Percentiles rank a stretch among this genome's conserved stretches.
phyloP scores from a whole-genome alignment of 116 monocot genomes.

The Papilionanthe hybrid region DNA sequence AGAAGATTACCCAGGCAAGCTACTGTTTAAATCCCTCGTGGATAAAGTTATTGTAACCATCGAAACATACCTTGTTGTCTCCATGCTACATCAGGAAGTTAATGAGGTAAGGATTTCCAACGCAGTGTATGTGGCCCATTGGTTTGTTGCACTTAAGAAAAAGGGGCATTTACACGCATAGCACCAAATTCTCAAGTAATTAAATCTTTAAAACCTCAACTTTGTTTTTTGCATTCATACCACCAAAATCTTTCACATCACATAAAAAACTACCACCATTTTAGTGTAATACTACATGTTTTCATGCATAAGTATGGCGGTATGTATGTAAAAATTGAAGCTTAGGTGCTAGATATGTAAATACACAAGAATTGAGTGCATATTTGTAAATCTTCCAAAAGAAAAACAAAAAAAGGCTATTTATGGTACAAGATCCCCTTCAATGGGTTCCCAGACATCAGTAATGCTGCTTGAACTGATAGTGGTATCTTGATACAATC shows the following conservation, averaged over 20 bases:
- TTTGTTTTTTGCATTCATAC: too few species aligned
- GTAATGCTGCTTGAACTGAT: conserved; percentile 93
- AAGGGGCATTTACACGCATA: too few species aligned
- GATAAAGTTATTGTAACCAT: conserved; percentile 92
- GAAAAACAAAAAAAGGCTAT: not conserved
- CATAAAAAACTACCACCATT: too few species aligned
- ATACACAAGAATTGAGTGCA: too few species aligned
- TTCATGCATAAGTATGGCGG: too few species aligned
- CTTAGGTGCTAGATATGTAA: too few species aligned
- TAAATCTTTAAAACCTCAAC: too few species aligned
- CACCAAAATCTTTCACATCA: too few species aligned
- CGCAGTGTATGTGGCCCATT: not conserved
- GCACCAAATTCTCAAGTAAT: too few species aligned
- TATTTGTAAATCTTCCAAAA: too few species aligned
- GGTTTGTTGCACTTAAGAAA: not conserved
- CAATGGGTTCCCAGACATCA: conserved; percentile 98
- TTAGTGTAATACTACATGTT: too few species aligned
- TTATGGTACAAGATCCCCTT: conserved; percentile 94
- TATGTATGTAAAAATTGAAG: too few species aligned
- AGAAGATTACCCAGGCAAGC: conserved; percentile 62
- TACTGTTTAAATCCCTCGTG: conserved; percentile 40
- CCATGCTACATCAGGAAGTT: conserved; percentile 46
- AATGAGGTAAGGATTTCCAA: not conserved
- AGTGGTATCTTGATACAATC: conserved; percentile 74
- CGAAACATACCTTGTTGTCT: conserved; percentile 88